phyloP scores from a whole-genome alignment of 352 stramenopile genomes.

The Phytophthora colocasiae region DNA sequence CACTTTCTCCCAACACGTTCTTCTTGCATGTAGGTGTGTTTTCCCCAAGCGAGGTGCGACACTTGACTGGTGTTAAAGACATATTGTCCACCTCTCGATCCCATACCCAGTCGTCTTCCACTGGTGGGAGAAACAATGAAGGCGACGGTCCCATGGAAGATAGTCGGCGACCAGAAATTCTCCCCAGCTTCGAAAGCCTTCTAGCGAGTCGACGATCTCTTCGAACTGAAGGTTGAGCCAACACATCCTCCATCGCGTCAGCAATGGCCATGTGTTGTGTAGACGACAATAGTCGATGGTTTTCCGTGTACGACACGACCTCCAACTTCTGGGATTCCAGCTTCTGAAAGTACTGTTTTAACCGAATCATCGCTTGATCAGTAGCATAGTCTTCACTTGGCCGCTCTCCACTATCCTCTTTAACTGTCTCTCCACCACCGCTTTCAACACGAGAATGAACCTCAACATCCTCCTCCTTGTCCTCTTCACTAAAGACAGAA shows the following conservation, averaged over 20 bases:
- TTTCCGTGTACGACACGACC: conserved; percentile 66
- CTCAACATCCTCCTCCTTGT: conserved; percentile 4
- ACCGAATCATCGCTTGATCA: conserved; percentile 43
- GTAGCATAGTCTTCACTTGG: conserved; percentile 23
- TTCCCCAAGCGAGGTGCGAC: conserved; percentile 28
- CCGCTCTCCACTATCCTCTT: conserved; percentile 17
- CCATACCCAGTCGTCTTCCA: conserved; percentile 60
- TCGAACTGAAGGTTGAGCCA: conserved; percentile 66
- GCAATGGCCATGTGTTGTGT: conserved; percentile 70
- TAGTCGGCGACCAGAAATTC: conserved; percentile 57
- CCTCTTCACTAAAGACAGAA: conserved; percentile 9
- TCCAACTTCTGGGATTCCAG: conserved; percentile 66
- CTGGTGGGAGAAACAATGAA: conserved; percentile 38
- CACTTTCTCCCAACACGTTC: conserved; percentile 39
- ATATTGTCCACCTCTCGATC: conserved; percentile 58
- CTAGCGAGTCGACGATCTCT: conserved; percentile 69
- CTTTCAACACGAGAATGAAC: neutral
- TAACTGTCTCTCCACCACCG: neutral
- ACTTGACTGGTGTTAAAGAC: conserved; percentile 45
- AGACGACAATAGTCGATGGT: conserved; percentile 69
- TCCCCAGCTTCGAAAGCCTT: conserved; percentile 63
- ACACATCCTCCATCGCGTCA: conserved; percentile 77
- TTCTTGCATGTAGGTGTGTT: conserved; percentile 27
- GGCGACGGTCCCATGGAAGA: conserved; percentile 43
- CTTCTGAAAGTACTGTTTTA: conserved; percentile 61